Evolutionary conservation across 176 grass and related monocot species (phyloP).

Genomic region (Zoysia japonica): DNA sequence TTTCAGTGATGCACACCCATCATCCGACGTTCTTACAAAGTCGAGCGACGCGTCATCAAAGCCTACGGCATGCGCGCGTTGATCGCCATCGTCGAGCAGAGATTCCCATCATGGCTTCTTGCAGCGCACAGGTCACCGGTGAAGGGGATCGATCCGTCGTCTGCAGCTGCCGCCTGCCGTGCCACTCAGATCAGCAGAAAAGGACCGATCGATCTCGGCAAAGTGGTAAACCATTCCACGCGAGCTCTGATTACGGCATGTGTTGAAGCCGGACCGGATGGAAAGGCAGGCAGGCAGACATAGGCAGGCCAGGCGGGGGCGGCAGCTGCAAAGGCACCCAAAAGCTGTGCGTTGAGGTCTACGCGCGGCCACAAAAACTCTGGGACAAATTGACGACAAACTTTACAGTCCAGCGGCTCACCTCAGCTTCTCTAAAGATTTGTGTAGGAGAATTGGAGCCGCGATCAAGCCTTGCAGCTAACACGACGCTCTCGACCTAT

Average conservation of each 20-base stretch:
- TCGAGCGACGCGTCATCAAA: too few species aligned
- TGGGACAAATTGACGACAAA: too few species aligned
- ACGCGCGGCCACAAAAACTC: too few species aligned
- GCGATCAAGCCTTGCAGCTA: not conserved
- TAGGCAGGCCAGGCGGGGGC: not conserved
- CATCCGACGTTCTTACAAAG: conserved; percentile 35
- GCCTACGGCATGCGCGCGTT: too few species aligned
- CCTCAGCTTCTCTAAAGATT: too few species aligned
- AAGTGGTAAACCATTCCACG: conserved; percentile 32
- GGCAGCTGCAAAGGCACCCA: conserved; percentile 31
- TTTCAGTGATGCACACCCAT: not conserved
- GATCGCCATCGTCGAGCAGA: conserved; percentile 16
- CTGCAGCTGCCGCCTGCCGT: not conserved
- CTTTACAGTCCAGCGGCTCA: too few species aligned
- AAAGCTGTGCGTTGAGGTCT: conserved; percentile 6
- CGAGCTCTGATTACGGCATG: conserved; percentile 35
- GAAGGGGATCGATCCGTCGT: conserved; percentile 38
- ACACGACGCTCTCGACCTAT: not conserved
- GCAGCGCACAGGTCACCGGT: conserved; percentile 25
- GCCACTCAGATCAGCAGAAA: not conserved
- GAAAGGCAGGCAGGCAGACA: not conserved
- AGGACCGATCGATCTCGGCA: not conserved
- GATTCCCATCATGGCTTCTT: conserved; percentile 38
- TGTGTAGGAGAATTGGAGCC: not conserved
- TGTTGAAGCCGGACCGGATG: conserved; percentile 27